Conservation (phyloP, 1,284 basidiomycete genomes). For the Lentinula novae-zelandiae region DNA sequence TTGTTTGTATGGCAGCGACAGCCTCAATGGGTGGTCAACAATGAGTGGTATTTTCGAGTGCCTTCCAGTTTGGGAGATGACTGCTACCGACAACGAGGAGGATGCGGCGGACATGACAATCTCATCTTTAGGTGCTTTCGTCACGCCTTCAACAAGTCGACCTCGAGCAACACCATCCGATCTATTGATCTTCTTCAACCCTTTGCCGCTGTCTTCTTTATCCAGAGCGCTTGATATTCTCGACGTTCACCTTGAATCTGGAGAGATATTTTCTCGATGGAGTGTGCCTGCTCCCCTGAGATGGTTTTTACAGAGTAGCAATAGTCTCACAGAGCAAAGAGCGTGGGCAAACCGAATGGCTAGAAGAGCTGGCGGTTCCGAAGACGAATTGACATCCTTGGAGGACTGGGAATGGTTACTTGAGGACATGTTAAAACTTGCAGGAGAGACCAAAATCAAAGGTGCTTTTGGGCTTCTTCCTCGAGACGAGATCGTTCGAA, state of each 20-base stretch:
- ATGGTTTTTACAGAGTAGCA: constrained; percentile 81
- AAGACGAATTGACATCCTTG: constrained; percentile 52
- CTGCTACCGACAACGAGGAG: constrained; percentile 52
- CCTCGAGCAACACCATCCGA: constrained; percentile 63
- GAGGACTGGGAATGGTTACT: constrained; percentile 84
- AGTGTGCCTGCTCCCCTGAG: constrained; percentile 73
- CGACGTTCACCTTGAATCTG: constrained; percentile 91
- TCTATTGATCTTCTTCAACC: constrained; percentile 77
- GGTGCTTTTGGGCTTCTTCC: constrained; percentile 80
- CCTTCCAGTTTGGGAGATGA: constrained; percentile 82
- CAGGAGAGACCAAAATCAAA: constrained; percentile 55
- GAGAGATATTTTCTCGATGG: constrained; percentile 88
- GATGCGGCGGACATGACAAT: constrained; percentile 80
- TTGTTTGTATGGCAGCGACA: constrained; percentile 81
- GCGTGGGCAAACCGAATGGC: constrained; percentile 86
- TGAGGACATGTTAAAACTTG: constrained; percentile 86
- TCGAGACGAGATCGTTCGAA: constrained; percentile 65
- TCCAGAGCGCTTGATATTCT: constrained; percentile 84
- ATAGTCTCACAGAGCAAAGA: constrained; percentile 68
- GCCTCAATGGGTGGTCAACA: constrained; percentile 67
- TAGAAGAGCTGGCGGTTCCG: constrained; percentile 58
- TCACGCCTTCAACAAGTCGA: constrained; percentile 66
- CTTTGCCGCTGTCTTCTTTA: constrained; percentile 68
- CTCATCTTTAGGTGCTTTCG: constrained; percentile 73
- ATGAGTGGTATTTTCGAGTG: constrained; percentile 95